Evolutionary conservation across 352 stramenopile genomes (phyloP), one percentile per base, ranked within the genome.

Genomic region (Blastocystis sp.): DNA sequence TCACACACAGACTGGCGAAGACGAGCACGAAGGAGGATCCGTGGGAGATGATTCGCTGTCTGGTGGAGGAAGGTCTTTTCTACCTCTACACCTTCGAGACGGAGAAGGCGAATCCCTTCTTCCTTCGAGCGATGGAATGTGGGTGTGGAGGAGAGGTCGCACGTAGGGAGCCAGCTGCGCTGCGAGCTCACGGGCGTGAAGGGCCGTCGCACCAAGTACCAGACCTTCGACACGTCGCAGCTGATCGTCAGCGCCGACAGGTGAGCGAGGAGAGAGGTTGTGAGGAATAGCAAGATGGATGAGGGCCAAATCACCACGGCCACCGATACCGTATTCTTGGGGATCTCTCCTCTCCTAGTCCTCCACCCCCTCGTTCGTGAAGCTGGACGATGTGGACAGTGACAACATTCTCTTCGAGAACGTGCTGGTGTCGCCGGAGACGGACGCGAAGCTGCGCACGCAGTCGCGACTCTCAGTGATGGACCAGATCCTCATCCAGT

Each of bases 41-140:
- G 11, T 78, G 67, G 67, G 34, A 40, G 18, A 21, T 78, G 51
- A 38, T 78, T 4, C 67, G 67, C 16, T 42, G 46, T 27, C 40
- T 78, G 6, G 38, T 78, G 16, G 67, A 78, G 38, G 67, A 78
- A 24, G 67, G 67, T 34, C 38, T 78, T 21, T 78, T 61, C 38
- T 61, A 78, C 38, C 48, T 78, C 8, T 78, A 78, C 29, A 59
- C 67, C 16, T 78, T 61, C 27, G 67, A 78, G 6, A 78, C 67
- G 21, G 67, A 78, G 67, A 78, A 78, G 38, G 67, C 67, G 21
- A 78, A 84, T 42, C 54, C 59, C 24, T 84, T 84, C 24, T 84
- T 84, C 36, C 18, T 69, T 14, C 18, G 24, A 24, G 54, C 54
- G 34, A 73, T 84, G 54, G 34, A 84, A 7, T 84, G 59, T 84